These are phyloP conservation scores for Fraxinus dipetala DNA, from an alignment of 305 asterid genomes.

Conservation along the genomic window DNA sequence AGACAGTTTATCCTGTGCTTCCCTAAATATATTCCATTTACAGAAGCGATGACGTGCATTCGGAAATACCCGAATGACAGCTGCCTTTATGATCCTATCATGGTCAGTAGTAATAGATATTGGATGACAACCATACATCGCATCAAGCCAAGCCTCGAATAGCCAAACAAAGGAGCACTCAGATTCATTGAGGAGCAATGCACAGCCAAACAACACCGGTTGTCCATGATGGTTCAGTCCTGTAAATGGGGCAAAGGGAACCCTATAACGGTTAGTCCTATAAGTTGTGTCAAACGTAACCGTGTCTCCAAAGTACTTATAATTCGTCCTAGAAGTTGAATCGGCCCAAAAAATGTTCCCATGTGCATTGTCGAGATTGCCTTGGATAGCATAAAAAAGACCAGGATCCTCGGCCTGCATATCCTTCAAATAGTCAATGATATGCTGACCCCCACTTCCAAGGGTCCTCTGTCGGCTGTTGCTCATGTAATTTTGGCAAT, in stretches of 20 bases:
- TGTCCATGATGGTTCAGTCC: constrained; percentile 73
- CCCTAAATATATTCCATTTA: constrained; percentile 63
- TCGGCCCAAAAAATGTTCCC: constrained; percentile 75
- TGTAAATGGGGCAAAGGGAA: constrained; percentile 64
- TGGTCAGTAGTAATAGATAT: constrained; percentile 63
- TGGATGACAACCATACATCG: constrained; percentile 53
- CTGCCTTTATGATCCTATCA: constrained; percentile 52
- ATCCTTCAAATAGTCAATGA: constrained; percentile 61
- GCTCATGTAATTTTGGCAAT: constrained; percentile 86
- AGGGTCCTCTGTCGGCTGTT: constrained; percentile 62
- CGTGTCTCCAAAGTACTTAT: constrained; percentile 59
- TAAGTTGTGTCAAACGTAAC: constrained; percentile 63
- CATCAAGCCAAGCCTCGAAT: constrained; percentile 58
- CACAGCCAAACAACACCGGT: constrained; percentile 65
- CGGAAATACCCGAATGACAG: constrained; percentile 50
- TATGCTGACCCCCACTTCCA: constrained; percentile 64
- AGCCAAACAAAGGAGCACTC: constrained; percentile 62
- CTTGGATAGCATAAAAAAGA: constrained; percentile 57
- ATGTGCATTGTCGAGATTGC: constrained; percentile 43
- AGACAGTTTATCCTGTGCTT: constrained; percentile 61
- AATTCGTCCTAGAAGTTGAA: constrained; percentile 43
- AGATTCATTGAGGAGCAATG: constrained; percentile 57
- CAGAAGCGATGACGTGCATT: constrained; percentile 56
- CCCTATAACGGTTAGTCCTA: constrained; percentile 56
- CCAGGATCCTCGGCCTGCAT: constrained; percentile 52